A percentile compares a stretch with the other conserved stretches of the same genome.
phyloP scores from a whole-genome alignment of 768 basidiomycete genomes.

The Agaricus subrufescens region DNA sequence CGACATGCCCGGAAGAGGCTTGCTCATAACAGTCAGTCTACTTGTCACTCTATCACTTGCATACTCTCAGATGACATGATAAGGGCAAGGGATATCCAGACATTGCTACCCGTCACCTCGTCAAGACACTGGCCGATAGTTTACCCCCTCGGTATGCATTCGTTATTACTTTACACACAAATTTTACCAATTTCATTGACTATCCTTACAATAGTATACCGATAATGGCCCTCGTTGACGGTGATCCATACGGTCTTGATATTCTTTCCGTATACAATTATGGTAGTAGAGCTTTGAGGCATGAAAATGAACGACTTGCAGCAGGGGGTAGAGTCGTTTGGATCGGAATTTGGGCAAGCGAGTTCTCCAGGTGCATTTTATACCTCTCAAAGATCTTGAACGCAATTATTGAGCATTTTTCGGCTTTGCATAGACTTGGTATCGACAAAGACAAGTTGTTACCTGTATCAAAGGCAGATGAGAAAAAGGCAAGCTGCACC shows the following conservation, averaged over 20 bases:
- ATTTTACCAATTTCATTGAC: neutral
- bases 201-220: constrained; percentile 51
- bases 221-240: constrained; percentile 79
- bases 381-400: neutral
- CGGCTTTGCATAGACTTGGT: constrained; percentile 39
- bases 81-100: constrained; percentile 99
- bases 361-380: constrained; percentile 52
- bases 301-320: constrained; percentile 66
- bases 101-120: constrained; percentile 81
- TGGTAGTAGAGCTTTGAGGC: constrained; percentile 67
- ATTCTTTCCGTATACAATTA: constrained; percentile 85
- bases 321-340: constrained; percentile 63
- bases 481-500: constrained; percentile 56
- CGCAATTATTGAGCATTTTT: neutral
- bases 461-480: constrained; percentile 65
- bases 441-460: constrained; percentile 59
- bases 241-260: constrained; percentile 88
- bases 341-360: constrained; percentile 73
- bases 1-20: constrained; percentile 54
- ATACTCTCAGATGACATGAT: neutral
- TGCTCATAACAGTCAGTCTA: constrained; percentile 68
- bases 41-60: neutral
- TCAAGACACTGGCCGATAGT: constrained; percentile 64
- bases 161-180: neutral
- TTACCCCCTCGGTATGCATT: constrained; percentile 34